Evolutionary conservation across 2,329 filamentous ascomycete genomes (phyloP).

Genomic region (Hypoxylon sp.): DNA sequence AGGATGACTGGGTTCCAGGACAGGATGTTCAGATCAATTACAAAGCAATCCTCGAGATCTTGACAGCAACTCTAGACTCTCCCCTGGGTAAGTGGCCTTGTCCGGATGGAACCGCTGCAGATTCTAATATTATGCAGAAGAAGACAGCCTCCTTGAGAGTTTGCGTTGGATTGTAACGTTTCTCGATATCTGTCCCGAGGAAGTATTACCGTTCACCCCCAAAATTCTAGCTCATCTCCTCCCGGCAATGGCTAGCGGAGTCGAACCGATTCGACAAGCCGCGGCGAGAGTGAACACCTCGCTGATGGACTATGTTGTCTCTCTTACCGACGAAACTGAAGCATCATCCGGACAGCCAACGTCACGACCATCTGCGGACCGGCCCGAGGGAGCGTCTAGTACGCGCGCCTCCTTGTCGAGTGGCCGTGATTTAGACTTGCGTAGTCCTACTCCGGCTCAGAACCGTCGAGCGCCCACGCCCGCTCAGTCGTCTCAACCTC

Average conservation of each 20-base stretch:
- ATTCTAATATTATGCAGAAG: slow-evolving; percentile 67
- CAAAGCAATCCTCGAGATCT: slow-evolving; percentile 88
- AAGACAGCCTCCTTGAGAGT: slow-evolving; percentile 91
- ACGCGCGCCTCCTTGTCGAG: slow-evolving; percentile 66
- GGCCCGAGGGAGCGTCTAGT: slow-evolving; percentile 61
- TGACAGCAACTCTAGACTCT: slow-evolving; percentile 89
- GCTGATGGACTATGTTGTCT: slow-evolving; percentile 94
- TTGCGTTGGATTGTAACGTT: slow-evolving; percentile 96
- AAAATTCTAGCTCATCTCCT: slow-evolving; percentile 91
- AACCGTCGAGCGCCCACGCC: slow-evolving; percentile 62
- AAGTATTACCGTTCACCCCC: slow-evolving; percentile 94
- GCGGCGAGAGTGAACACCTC: slow-evolving; percentile 91
- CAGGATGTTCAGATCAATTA: slow-evolving; percentile 97
- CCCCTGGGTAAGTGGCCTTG: slow-evolving; percentile 71
- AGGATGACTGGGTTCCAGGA: slow-evolving; percentile 96
- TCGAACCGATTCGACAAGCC: slow-evolving; percentile 88
- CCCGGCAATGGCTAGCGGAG: slow-evolving; percentile 91
- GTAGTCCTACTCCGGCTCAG: slow-evolving; percentile 65
- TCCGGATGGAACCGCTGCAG: slow-evolving; percentile 8
- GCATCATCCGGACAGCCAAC: slow-evolving; percentile 52
- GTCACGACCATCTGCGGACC: slow-evolving; percentile 60
- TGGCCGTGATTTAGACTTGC: slow-evolving; percentile 65
- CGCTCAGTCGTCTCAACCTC: slow-evolving; percentile 58
- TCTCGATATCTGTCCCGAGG: slow-evolving; percentile 96
- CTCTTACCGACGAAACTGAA: slow-evolving; percentile 79